Base-by-base conservation (phyloP, 106 monocot species). In the Xerophyta viscosa region DNA sequence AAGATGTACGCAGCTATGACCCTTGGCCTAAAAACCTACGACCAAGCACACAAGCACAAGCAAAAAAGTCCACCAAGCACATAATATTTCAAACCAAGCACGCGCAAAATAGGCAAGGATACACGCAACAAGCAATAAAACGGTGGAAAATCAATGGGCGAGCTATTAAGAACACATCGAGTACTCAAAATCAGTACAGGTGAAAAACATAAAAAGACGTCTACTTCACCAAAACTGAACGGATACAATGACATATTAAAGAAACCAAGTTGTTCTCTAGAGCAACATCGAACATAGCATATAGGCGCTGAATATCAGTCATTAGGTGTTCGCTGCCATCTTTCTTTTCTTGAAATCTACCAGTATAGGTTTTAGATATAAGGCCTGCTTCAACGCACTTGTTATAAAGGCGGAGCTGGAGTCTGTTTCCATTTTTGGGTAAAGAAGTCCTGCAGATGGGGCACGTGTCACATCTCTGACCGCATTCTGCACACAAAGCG, bases 161-260 rank as follows among this genome's bases (percentile, higher is more conserved):
- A n/a, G n/a, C n/a, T n/a, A n/a, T n/a, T n/a, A n/a, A n/a, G n/a
- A n/a, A n/a, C n/a, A n/a, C n/a, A n/a, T n/a, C n/a, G n/a, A n/a
- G n/a, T n/a, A n/a, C n/a, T n/a, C n/a, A n/a, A n/a, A n/a, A n/a
- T n/a, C n/a, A n/a, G n/a, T n/a, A n/a, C n/a, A n/a, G n/a, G n/a
- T n/a, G n/a, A n/a, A n/a, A n/a, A n/a, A n/a, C n/a, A n/a, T n/a
- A n/a, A n/a, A n/a, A n/a, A n/a, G n/a, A n/a, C n/a, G n/a, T n/a
- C 14, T 46, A 1, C 4, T 54, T 24, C 15, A 41, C 4, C 36
- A 41, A 23, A 37, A 52, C 17, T 14, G 2, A 73, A 69, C 87
- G 92, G 92, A 92, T 96, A 96, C 94, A 96, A 27, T 96, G 84
- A 50, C 88, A 78, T 49, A 96, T 68, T 70, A 88, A 76, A 46